phyloP scores from a whole-genome alignment of 1,139 yeast genomes.

The Candida sp. region DNA sequence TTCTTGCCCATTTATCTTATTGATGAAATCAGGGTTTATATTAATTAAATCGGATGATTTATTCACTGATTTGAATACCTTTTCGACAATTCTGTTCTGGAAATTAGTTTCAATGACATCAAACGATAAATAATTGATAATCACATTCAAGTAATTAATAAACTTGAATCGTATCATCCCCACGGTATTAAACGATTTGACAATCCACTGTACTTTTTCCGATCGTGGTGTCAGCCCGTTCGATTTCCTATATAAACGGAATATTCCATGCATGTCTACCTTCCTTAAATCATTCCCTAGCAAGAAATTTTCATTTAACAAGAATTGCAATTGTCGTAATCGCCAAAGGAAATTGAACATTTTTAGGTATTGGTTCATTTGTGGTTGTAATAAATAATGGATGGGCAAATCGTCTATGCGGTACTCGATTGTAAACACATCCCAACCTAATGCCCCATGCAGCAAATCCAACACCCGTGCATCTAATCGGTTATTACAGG shows the following conservation, averaged over 20 bases:
- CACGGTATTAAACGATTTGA: constrained; percentile 34
- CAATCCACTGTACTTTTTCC: constrained; percentile 22
- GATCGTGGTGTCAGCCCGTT: constrained; percentile 9
- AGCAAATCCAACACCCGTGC: constrained; percentile 70
- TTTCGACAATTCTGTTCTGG: constrained; percentile 15
- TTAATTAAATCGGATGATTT: constrained; percentile 9
- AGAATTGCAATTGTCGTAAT: constrained; percentile 56
- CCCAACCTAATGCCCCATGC: constrained; percentile 81
- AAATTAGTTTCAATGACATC: constrained; percentile 48
- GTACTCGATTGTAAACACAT: constrained; percentile 86
- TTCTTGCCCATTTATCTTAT: constrained; percentile 6
- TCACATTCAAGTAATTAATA: constrained; percentile 38
- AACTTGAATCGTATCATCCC: constrained; percentile 46
- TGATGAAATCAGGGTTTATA: constrained; percentile 8
- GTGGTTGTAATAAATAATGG: constrained; percentile 13
- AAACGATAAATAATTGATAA: constrained; percentile 41
- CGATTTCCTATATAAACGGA: constrained; percentile 10
- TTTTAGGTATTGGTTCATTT: constrained; percentile 56
- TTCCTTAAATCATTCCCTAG: constrained; percentile 32
- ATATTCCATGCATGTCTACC: constrained; percentile 26
- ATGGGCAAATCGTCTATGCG: constrained; percentile 60
- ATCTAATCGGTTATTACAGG: constrained; percentile 51
- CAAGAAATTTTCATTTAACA: constrained; percentile 41
- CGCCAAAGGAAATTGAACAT: constrained; percentile 88
- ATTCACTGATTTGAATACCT: constrained; percentile 15